A percentile compares a stretch with the other conserved stretches of the same genome.
Evolutionary conservation across 1,284 basidiomycete species (phyloP).

Genomic region (Flammula alnicola): DNA sequence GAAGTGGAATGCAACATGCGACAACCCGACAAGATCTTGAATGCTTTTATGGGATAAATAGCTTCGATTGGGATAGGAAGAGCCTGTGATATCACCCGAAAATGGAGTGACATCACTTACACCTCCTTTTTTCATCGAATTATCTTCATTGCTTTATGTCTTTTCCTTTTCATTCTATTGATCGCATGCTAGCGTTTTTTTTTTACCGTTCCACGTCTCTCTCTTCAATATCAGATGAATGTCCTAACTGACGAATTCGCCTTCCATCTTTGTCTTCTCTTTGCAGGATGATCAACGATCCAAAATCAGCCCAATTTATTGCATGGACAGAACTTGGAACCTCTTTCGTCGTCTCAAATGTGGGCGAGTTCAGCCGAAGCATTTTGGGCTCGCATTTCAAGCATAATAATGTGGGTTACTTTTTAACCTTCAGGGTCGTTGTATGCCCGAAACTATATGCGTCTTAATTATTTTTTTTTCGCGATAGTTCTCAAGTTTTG

Average conservation of each 20-base stretch:
- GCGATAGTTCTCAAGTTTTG: constrained; percentile 84
- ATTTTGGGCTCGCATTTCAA: constrained; percentile 84
- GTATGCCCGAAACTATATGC: background rate
- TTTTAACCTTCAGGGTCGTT: background rate
- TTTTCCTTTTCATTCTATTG: constrained; percentile 1
- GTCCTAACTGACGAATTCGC: background rate
- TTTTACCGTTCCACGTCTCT: constrained; percentile 10
- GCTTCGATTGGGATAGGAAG: no score
- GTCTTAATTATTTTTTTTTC: constrained; percentile 11
- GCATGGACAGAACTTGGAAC: constrained; percentile 79
- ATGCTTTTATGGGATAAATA: no score
- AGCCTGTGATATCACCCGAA: no score
- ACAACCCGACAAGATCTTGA: no score
- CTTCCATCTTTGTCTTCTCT: constrained; percentile 2
- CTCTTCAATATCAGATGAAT: background rate
- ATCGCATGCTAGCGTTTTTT: background rate
- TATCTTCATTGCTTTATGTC: no score
- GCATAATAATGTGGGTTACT: constrained; percentile 74
- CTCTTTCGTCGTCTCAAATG: constrained; percentile 82
- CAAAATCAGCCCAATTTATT: constrained; percentile 78
- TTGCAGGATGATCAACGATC: constrained; percentile 78
- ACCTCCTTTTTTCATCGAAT: no score
- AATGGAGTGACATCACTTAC: no score
- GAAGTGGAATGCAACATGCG: no score
- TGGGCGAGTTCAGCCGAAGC: constrained; percentile 81